These are phyloP conservation scores for Cryphonectria carpinicola DNA, from an alignment of 2,329 filamentous ascomycete genomes.

Conservation along the genomic window DNA sequence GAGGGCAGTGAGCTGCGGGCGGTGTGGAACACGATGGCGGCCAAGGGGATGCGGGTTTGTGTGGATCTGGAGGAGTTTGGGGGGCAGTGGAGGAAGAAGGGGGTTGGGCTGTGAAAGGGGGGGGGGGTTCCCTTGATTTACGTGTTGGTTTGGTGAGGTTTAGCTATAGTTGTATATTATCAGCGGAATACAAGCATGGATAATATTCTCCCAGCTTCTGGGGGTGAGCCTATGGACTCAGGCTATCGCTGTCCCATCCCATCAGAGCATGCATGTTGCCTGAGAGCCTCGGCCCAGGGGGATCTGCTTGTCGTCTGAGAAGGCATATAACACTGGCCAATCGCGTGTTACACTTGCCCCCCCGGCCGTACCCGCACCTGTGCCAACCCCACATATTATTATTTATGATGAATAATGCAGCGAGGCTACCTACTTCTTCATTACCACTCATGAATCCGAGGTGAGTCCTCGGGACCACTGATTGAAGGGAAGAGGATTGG, in stretches of 20 bases:
- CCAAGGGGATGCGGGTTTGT: constrained; percentile 55
- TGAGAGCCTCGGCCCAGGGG: not conserved
- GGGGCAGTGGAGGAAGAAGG: constrained; percentile 37
- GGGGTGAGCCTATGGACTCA: not conserved
- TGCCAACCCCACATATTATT: not conserved
- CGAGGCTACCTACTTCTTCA: not conserved
- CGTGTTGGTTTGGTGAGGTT: not conserved
- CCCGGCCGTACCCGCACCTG: too few relatives aligned
- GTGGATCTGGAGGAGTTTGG: constrained; percentile 56
- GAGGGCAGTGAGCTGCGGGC: constrained; percentile 52
- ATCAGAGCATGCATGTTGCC: too few relatives aligned
- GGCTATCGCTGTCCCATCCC: too few relatives aligned
- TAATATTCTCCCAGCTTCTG: too few relatives aligned
- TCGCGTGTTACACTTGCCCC: not conserved
- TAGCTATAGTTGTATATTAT: too few relatives aligned
- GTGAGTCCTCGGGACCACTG: not conserved
- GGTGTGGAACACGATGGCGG: constrained; percentile 51
- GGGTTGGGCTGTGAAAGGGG: not conserved
- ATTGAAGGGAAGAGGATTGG: not conserved
- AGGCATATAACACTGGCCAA: not conserved
- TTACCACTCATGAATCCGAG: not conserved
- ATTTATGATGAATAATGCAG: not conserved
- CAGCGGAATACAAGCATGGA: not conserved
- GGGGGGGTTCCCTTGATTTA: too few relatives aligned
- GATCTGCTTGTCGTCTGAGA: not conserved